phyloP scores from a whole-genome alignment of 352 stramenopile species.

The Phytophthora citricola region DNA sequence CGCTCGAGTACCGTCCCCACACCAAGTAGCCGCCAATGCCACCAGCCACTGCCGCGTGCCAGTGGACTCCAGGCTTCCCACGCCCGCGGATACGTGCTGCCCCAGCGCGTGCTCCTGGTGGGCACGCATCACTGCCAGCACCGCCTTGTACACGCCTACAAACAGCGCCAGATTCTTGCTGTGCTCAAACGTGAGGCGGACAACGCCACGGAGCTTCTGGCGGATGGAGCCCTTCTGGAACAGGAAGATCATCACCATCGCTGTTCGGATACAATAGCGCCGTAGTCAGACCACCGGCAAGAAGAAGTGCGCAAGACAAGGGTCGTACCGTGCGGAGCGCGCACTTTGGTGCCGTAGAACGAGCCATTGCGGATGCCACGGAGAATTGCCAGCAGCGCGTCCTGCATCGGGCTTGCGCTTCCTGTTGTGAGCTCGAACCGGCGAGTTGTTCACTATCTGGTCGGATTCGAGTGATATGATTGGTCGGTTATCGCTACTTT shows the following conservation, averaged over 20 bases:
- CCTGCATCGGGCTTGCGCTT: slow-evolving; percentile 41
- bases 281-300: background rate
- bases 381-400: slow-evolving; percentile 73
- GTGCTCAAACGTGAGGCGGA: slow-evolving; percentile 88
- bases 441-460: slow-evolving; percentile 2
- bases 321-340: slow-evolving; percentile 79
- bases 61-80: slow-evolving; percentile 75
- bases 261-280: slow-evolving; percentile 33
- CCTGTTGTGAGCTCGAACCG: slow-evolving; percentile 8
- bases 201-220: slow-evolving; percentile 74
- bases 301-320: background rate
- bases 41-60: slow-evolving; percentile 82
- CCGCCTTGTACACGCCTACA: slow-evolving; percentile 87
- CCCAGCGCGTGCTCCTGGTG: slow-evolving; percentile 57
- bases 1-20: slow-evolving; percentile 85
- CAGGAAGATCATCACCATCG: slow-evolving; percentile 91
- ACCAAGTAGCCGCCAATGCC: slow-evolving; percentile 83
- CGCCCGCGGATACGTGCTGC: slow-evolving; percentile 33
- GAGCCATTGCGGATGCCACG: slow-evolving; percentile 87
- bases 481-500: slow-evolving; percentile 7
- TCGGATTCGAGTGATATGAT: slow-evolving; percentile 14
- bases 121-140: slow-evolving; percentile 69
- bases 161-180: slow-evolving; percentile 89
- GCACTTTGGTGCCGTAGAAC: slow-evolving; percentile 91
- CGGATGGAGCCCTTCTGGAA: slow-evolving; percentile 85